Evolutionary conservation across 2,329 filamentous ascomycete genomes (phyloP).

Genomic region (Meredithiella fracta): DNA sequence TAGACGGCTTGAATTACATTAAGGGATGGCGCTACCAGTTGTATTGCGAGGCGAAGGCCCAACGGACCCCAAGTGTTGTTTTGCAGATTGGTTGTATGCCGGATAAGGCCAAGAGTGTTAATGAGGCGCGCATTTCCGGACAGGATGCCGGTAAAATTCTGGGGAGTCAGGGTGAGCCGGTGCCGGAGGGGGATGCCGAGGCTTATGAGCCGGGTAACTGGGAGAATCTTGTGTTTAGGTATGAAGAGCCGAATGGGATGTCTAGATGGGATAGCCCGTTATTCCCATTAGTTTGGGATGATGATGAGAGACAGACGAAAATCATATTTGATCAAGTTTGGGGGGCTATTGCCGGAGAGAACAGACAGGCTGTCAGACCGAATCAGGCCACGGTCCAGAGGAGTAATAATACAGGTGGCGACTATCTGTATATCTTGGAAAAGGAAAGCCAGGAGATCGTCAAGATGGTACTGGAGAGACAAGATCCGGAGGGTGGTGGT

Average conservation of each 20-base stretch:
- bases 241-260: constrained; percentile 78
- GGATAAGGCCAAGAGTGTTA: constrained; percentile 39
- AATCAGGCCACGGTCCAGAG: constrained; percentile 59
- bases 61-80: constrained; percentile 59
- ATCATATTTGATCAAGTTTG: constrained; percentile 50
- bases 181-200: constrained; percentile 19
- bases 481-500: constrained; percentile 50
- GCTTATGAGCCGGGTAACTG: constrained; percentile 44
- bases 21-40: constrained; percentile 81
- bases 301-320: constrained; percentile 42
- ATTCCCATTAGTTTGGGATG: constrained; percentile 64
- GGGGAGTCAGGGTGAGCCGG: constrained; percentile 11
- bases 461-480: constrained; percentile 49
- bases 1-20: constrained; percentile 74
- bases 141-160: not conserved
- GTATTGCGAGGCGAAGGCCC: constrained; percentile 68
- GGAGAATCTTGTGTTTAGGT: constrained; percentile 65
- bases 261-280: constrained; percentile 70
- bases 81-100: constrained; percentile 44
- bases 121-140: constrained; percentile 36
- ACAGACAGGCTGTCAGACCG: constrained; percentile 47
- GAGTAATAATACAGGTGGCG: constrained; percentile 45
- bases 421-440: constrained; percentile 69
- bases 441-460: constrained; percentile 63
- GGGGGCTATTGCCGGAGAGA: constrained; percentile 53